These are phyloP conservation scores for Tilletiopsis washingtonensis DNA, from an alignment of 1,284 basidiomycete genomes.

Conservation along the genomic window DNA sequence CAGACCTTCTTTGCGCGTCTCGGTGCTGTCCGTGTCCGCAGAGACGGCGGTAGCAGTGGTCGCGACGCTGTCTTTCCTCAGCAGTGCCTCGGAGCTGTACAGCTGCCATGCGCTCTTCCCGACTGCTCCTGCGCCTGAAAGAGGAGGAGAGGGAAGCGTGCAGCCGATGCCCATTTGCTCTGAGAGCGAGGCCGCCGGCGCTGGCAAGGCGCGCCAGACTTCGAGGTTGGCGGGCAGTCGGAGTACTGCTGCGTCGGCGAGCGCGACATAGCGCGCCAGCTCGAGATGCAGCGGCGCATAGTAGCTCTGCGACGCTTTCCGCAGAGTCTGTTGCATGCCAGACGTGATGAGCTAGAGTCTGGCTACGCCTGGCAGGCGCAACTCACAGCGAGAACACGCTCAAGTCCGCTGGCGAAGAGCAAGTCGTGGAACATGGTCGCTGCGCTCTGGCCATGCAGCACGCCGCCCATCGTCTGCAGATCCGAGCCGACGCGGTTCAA, in stretches of 20 bases:
- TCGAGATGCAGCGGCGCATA: conserved; percentile 39
- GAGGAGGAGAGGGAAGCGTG: no score
- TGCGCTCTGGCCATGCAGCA: background rate
- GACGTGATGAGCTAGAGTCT: background rate
- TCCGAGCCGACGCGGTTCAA: conserved; percentile 19
- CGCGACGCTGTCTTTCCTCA: no score
- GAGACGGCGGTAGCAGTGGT: no score
- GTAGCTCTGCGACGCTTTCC: conserved; percentile 27
- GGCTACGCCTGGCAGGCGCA: background rate
- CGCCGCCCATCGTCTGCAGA: background rate
- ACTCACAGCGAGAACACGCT: conserved; percentile 19
- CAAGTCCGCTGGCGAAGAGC: conserved; percentile 28
- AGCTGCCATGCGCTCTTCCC: no score
- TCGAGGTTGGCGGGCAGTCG: background rate
- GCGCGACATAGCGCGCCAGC: conserved; percentile 18
- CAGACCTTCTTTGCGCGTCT: no score
- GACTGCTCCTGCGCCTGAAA: no score
- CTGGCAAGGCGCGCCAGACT: background rate
- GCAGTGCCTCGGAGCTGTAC: no score
- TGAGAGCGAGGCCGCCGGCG: background rate
- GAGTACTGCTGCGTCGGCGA: background rate
- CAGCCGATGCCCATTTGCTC: background rate
- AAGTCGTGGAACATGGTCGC: conserved; percentile 12
- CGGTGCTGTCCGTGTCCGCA: no score
- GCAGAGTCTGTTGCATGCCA: conserved; percentile 6